phyloP scores from a whole-genome alignment of 176 grass and related monocot species.

The Tillandsia leiboldiana region DNA sequence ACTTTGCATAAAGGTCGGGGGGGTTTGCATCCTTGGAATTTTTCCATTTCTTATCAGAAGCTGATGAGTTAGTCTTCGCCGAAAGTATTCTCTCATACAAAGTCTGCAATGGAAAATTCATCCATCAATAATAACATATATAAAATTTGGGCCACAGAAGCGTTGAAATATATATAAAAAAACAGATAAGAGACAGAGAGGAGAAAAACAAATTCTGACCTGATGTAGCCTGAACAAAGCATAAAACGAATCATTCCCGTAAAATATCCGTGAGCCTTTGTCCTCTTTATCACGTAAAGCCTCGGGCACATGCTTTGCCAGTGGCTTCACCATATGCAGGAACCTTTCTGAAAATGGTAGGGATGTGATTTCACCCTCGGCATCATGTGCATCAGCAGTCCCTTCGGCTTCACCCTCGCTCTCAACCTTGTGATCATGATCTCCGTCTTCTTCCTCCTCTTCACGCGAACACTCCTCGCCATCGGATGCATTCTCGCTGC shows the following conservation, averaged over 20 bases:
- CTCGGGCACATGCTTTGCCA: conserved; percentile 70
- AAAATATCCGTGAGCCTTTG: conserved; percentile 60
- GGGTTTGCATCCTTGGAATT: conserved; percentile 88
- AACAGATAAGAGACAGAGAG: background rate
- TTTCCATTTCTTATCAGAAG: conserved; percentile 96
- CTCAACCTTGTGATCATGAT: conserved; percentile 68
- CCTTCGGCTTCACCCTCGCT: conserved; percentile 93
- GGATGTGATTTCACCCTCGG: conserved; percentile 52
- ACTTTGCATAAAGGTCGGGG: conserved; percentile 90
- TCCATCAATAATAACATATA: background rate
- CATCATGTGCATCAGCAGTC: conserved; percentile 50
- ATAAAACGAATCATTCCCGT: conserved; percentile 97
- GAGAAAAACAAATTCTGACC: conserved; percentile 34
- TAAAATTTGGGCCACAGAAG: background rate
- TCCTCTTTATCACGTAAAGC: conserved; percentile 53
- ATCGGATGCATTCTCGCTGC: conserved; percentile 76
- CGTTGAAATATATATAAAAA: background rate
- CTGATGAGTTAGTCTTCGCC: conserved; percentile 76
- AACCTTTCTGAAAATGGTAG: conserved; percentile 62
- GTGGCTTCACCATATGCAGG: conserved; percentile 69
- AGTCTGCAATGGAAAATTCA: conserved; percentile 43
- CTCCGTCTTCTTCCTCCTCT: conserved; percentile 89
- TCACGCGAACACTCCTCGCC: conserved; percentile 84
- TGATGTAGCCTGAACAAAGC: conserved; percentile 86
- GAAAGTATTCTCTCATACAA: conserved; percentile 92